phyloP scores from a whole-genome alignment of 2,329 filamentous ascomycete genomes.

The Trichoderma sp. region DNA sequence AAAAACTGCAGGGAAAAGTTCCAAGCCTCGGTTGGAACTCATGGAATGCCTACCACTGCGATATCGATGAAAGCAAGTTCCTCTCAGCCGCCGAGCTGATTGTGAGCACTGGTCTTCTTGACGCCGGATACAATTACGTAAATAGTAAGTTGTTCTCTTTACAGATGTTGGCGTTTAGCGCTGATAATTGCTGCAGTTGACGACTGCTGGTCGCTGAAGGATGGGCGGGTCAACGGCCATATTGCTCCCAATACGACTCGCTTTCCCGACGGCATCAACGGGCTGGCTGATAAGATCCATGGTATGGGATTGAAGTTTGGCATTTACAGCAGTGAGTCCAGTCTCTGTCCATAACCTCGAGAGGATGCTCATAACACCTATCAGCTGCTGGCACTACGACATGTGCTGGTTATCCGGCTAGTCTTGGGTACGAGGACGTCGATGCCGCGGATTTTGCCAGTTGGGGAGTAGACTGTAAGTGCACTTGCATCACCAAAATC shows the following conservation, averaged over 20 bases:
- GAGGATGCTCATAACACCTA: not conserved
- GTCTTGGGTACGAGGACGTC: conserved; percentile 56
- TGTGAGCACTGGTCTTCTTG: conserved; percentile 51
- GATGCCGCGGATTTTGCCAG: conserved; percentile 60
- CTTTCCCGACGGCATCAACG: conserved; percentile 61
- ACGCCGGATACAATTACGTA: conserved; percentile 59
- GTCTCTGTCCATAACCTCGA: not conserved
- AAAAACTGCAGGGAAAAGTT: conserved; percentile 30
- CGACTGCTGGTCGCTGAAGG: conserved; percentile 61
- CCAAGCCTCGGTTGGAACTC: conserved; percentile 53
- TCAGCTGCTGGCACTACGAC: conserved; percentile 29
- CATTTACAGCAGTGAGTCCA: conserved; percentile 59
- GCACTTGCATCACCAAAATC: not conserved
- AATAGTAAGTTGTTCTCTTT: conserved; percentile 40
- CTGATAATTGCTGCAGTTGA: conserved; percentile 44
- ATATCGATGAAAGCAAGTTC: conserved; percentile 54
- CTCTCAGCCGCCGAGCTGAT: conserved; percentile 49
- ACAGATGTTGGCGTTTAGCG: not conserved
- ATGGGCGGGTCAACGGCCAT: conserved; percentile 35
- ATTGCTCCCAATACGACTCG: conserved; percentile 50
- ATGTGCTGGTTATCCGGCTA: conserved; percentile 44
- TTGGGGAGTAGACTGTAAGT: conserved; percentile 60
- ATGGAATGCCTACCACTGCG: conserved; percentile 56
- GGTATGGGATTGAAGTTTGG: conserved; percentile 61
- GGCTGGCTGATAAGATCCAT: conserved; percentile 56